phyloP scores from a whole-genome alignment of 2,329 filamentous ascomycete species.

The Aspergillus sp. region DNA sequence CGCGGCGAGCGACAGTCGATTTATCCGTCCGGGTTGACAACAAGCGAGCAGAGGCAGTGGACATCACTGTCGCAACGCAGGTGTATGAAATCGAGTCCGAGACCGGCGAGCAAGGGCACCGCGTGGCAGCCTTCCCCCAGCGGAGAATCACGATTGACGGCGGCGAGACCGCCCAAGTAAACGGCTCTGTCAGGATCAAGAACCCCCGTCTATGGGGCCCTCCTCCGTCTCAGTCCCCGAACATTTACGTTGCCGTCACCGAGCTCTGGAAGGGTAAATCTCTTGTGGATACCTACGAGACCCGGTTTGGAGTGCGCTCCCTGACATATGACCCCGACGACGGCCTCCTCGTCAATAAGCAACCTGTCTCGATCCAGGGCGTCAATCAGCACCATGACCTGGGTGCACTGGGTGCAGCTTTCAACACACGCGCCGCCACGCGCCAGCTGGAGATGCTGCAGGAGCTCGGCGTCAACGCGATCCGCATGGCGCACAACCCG shows the following conservation, averaged over 20 bases:
- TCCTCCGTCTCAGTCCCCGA: not conserved
- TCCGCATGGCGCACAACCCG: conserved; percentile 7
- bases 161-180: too few species aligned
- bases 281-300: not conserved
- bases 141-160: not conserved
- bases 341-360: not conserved
- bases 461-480: conserved; percentile 2
- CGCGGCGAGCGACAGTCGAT: not conserved
- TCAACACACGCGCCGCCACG: not conserved
- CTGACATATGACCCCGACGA: not conserved
- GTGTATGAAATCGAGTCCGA: not conserved
- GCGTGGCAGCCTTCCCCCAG: not conserved
- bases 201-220: not conserved
- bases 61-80: not conserved
- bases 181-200: not conserved
- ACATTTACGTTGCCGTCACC: not conserved
- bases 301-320: not conserved
- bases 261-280: not conserved
- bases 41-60: not conserved
- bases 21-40: not conserved
- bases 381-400: conserved; percentile 9
- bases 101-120: not conserved
- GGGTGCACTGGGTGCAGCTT: not conserved
- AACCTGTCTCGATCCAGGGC: not conserved
- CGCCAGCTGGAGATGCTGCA: conserved; percentile 2